Base-by-base conservation (phyloP, 495 filamentous ascomycete species). In the Sphaerosporella brunnea region DNA sequence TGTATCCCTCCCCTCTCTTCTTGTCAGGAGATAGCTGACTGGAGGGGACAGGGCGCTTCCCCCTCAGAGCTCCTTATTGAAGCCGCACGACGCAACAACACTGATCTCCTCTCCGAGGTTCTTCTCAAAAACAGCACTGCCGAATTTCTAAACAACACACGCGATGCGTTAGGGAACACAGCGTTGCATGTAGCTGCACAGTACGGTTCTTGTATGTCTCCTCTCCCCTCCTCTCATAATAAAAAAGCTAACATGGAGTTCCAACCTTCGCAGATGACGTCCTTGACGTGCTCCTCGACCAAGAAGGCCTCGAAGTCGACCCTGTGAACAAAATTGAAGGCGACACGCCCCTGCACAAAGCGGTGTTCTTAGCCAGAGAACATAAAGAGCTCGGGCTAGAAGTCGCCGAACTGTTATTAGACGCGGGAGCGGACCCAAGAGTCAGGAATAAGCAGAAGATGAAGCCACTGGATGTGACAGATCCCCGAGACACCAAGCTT, bases 271-370 rank as follows among this genome's bases (percentile, higher is more conserved):
- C n/a, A 86, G 82, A 92, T 68, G 88, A 95, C 53, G 73, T 84
- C 18, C 82, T 96, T 66, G 90, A 97, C 65, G 52, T 73, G 47
- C 76, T 97, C 40, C 88, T 97, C 49, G 92, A 97, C 69, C 85
- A 93, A 62, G 78, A 86, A 48, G 83, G 75, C 47, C 79, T 97
- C 63, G 90, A 97, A 70, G 93, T 90, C 62, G 90, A 97, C 69
- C 84, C 84, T 4, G 53, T 82, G 46, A 84, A 79, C 61, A 77
- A 78, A 23, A 51, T 75, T 58, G 90, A 96, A 51, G 73, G 75
- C 48, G 86, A 96, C 64, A 95, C 86, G 1, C 87, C 88, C 5
- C 70, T 97, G 28, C 90, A 97, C 69, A 73, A 73, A 56, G 85
- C 84, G 13, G 80, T 97, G 30, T 74, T 81, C 24, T 94, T 77